These are phyloP conservation scores for Cordyceps javanica DNA, from an alignment of 2,329 filamentous ascomycete genomes.

Conservation along the genomic window DNA sequence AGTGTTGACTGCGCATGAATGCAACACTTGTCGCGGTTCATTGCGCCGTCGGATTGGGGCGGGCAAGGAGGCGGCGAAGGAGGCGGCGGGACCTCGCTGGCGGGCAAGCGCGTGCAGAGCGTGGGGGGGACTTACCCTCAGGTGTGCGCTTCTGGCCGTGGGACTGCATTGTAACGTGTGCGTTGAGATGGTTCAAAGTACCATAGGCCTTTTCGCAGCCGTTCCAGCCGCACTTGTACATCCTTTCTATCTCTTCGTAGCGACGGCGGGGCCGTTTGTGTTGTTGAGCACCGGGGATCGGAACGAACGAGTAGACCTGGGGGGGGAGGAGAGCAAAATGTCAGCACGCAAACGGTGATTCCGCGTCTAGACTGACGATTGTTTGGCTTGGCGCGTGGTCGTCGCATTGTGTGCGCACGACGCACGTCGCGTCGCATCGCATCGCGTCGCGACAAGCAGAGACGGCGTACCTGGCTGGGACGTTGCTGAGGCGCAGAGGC, in stretches of 20 bases:
- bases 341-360: background rate
- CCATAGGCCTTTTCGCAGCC: constrained; percentile 98
- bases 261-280: constrained; percentile 90
- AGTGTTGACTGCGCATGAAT: background rate
- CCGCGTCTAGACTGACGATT: background rate
- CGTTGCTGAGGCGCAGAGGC: constrained; percentile 49
- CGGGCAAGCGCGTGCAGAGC: background rate
- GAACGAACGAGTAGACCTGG: constrained; percentile 97
- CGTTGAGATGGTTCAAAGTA: constrained; percentile 94
- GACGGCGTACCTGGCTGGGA: constrained; percentile 48
- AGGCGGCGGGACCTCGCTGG: background rate
- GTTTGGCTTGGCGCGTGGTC: background rate
- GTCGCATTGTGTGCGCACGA: background rate
- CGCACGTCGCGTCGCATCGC: background rate
- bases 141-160: constrained; percentile 92
- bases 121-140: constrained; percentile 68
- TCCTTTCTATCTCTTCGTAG: constrained; percentile 97
- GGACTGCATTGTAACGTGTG: constrained; percentile 98
- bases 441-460: background rate
- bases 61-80: background rate
- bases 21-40: constrained; percentile 3
- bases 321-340: constrained; percentile 18
- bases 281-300: constrained; percentile 93
- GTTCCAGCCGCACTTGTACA: constrained; percentile 99
- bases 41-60: background rate